Conservation (phyloP, 106 monocot genomes). For the Iris macrosiphon region DNA sequence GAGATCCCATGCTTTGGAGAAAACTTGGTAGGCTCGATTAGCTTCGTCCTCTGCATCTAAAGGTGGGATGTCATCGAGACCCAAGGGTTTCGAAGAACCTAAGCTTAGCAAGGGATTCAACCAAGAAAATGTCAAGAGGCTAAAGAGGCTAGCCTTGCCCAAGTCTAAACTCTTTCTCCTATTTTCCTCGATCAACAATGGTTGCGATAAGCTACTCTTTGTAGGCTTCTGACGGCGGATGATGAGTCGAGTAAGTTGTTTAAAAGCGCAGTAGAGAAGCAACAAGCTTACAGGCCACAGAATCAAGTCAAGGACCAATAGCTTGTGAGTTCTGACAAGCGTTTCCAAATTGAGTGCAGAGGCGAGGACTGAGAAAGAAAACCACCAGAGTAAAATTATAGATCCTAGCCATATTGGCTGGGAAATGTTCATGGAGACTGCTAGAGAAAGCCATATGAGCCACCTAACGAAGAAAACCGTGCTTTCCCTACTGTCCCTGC, state of each 20-base stretch:
- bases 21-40: slow-evolving; percentile 32
- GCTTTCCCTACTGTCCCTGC: background rate
- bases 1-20: slow-evolving; percentile 35
- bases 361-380: slow-evolving; percentile 19
- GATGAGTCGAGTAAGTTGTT: background rate
- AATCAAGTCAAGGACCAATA: slow-evolving; percentile 27
- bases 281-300: slow-evolving; percentile 34
- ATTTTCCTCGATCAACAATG: slow-evolving; percentile 24
- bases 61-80: slow-evolving; percentile 45
- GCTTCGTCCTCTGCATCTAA: slow-evolving; percentile 54
- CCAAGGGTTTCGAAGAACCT: slow-evolving; percentile 47
- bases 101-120: slow-evolving; percentile 54
- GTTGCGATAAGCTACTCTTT: slow-evolving; percentile 14
- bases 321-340: slow-evolving; percentile 5
- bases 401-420: slow-evolving; percentile 9
- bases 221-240: background rate
- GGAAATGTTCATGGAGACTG: slow-evolving; percentile 28
- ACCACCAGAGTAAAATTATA: slow-evolving; percentile 32
- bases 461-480: slow-evolving; percentile 17
- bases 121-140: slow-evolving; percentile 76
- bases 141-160: slow-evolving; percentile 27
- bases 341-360: slow-evolving; percentile 28
- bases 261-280: slow-evolving; percentile 38
- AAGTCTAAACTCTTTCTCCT: slow-evolving; percentile 12
- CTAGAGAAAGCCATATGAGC: slow-evolving; percentile 30